Conservation (phyloP, 2,329 filamentous ascomycete genomes). For the Phialophora tarda region DNA sequence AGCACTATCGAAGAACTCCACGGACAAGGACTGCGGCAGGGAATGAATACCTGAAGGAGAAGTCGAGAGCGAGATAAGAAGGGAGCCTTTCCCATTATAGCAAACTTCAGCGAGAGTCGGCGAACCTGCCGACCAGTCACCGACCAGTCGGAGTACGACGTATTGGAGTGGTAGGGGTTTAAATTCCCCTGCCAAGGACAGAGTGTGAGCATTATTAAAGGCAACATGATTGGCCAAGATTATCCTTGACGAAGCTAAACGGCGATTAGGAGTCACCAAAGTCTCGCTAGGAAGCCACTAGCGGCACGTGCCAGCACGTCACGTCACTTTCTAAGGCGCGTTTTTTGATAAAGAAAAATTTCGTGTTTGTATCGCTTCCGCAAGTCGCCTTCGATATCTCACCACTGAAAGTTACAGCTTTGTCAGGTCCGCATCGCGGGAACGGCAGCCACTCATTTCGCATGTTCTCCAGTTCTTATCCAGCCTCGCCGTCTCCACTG, state of each 20-base stretch:
- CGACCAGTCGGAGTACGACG: not conserved
- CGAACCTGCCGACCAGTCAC: too few relatives aligned
- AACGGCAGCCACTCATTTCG: conserved; percentile 2
- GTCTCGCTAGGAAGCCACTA: conserved; percentile 5
- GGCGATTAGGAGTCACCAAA: conserved; percentile 5
- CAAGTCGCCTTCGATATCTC: not conserved
- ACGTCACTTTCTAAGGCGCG: conserved; percentile 7
- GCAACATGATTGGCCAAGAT: conserved; percentile 3
- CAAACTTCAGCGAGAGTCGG: not conserved
- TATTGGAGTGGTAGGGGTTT: not conserved
- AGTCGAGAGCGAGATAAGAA: not conserved
- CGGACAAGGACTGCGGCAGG: not conserved
- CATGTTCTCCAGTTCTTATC: conserved; percentile 1
- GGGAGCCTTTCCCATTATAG: not conserved
- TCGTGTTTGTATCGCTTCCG: not conserved
- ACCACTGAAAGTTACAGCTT: not conserved
- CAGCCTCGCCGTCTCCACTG: conserved; percentile 22
- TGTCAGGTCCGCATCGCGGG: not conserved
- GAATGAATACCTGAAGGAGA: not conserved
- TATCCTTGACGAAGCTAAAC: not conserved
- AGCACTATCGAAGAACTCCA: not conserved
- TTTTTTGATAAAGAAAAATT: conserved; percentile 21
- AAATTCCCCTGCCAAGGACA: conserved; percentile 14
- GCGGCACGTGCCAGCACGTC: conserved; percentile 3
- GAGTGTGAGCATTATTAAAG: not conserved